phyloP scores from a whole-genome alignment of 495 filamentous ascomycete species.

The Annulohypoxylon bovei region DNA sequence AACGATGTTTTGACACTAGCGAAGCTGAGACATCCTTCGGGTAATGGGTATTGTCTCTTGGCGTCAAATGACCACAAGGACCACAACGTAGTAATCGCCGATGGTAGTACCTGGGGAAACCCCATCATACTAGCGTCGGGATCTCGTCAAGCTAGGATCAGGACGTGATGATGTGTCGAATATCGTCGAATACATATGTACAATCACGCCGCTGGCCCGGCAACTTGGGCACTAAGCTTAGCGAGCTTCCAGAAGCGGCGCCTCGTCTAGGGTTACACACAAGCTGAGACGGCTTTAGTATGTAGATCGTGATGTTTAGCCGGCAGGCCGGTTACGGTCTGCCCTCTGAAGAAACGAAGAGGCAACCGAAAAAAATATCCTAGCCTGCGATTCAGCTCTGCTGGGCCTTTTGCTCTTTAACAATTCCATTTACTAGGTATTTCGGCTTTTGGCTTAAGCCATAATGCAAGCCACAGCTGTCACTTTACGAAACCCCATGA shows the following conservation, averaged over 20 bases:
- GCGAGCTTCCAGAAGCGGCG: constrained; percentile 23
- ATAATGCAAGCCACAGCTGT: constrained; percentile 38
- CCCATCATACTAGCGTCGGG: constrained; percentile 11
- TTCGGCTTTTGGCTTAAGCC: constrained; percentile 24
- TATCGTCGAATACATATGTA: constrained; percentile 13
- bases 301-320: constrained; percentile 37
- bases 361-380: not conserved
- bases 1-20: constrained; percentile 8
- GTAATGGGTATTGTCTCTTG: constrained; percentile 17
- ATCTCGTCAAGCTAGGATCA: constrained; percentile 18
- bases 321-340: not conserved
- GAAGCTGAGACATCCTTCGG: constrained; percentile 35
- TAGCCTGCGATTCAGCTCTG: constrained; percentile 1
- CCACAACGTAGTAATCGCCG: constrained; percentile 17
- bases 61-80: constrained; percentile 10
- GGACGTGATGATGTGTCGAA: not conserved
- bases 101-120: constrained; percentile 5
- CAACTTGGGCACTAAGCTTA: constrained; percentile 33
- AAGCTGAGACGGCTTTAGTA: constrained; percentile 29
- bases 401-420: not conserved
- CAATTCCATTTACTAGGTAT: not conserved
- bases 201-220: constrained; percentile 33
- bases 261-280: constrained; percentile 7
- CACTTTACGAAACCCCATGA: constrained; percentile 9
- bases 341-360: not conserved